Evolutionary conservation across 495 filamentous ascomycete species (phyloP).

Genomic region (Chaetomidium leptoderma): DNA sequence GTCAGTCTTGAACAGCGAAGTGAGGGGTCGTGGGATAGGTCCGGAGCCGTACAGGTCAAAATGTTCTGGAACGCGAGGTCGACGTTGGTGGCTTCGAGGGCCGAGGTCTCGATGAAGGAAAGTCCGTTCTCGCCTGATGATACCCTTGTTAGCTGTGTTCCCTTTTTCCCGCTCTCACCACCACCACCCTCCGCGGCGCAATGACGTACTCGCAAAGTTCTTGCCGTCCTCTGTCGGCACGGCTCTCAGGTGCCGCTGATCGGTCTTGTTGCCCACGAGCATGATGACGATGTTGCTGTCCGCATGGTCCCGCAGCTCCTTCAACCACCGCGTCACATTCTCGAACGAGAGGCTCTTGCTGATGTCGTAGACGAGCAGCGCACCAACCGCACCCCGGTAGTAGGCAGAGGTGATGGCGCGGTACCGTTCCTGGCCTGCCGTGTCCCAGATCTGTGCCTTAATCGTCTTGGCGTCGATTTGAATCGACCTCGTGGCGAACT

Average conservation of each 20-base stretch:
- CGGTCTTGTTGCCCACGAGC: conserved; percentile 99
- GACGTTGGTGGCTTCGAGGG: conserved; percentile 97
- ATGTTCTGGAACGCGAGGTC: conserved; percentile 99
- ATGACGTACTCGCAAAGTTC: conserved; percentile 86
- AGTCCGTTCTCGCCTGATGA: conserved; percentile 82
- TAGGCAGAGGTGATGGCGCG: conserved; percentile 98
- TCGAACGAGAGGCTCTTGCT: conserved; percentile 99
- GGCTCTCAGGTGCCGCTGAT: conserved; percentile 96
- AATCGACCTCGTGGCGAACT: conserved; percentile 98
- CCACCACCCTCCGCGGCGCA: not conserved
- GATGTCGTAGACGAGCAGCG: conserved; percentile 98
- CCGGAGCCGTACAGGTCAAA: conserved; percentile 71
- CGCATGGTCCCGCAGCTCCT: conserved; percentile 96
- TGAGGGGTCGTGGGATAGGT: not conserved
- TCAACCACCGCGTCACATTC: conserved; percentile 98
- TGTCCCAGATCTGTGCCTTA: conserved; percentile 99
- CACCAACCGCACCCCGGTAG: conserved; percentile 95
- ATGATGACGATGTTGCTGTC: conserved; percentile 99
- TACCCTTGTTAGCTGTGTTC: conserved; percentile 15
- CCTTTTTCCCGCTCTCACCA: not conserved
- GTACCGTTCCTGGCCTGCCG: conserved; percentile 97
- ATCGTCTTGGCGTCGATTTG: conserved; percentile 99
- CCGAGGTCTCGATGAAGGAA: conserved; percentile 98
- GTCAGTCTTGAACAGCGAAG: not conserved
- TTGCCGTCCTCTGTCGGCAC: conserved; percentile 99